phyloP scores from a whole-genome alignment of 345 rosid species.

The Populus pruinosa region DNA sequence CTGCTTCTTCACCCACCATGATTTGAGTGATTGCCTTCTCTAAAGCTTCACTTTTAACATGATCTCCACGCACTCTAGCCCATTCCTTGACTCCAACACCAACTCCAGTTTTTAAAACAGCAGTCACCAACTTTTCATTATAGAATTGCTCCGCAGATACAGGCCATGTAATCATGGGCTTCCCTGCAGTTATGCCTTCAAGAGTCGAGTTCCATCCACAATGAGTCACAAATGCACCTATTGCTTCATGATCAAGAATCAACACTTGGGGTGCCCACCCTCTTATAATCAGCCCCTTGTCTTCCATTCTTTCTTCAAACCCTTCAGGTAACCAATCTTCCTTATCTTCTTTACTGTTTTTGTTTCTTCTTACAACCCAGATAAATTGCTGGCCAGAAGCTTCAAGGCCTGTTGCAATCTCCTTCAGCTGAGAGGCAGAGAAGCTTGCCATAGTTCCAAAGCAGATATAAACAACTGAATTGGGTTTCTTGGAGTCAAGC shows the following conservation, averaged over 20 bases:
- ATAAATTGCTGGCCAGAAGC: conserved; percentile 12
- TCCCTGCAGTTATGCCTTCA: conserved; percentile 31
- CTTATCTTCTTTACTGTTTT: background rate
- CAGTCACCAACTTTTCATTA: conserved; percentile 35
- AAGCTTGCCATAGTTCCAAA: conserved; percentile 14
- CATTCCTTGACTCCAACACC: conserved; percentile 21
- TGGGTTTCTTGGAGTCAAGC: conserved; percentile 16
- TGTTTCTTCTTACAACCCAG: conserved; percentile 12
- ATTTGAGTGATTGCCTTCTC: conserved; percentile 30
- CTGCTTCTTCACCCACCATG: conserved; percentile 15
- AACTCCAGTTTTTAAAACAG: conserved; percentile 26
- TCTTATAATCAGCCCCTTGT: conserved; percentile 20
- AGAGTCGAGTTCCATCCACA: conserved; percentile 43
- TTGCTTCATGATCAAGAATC: conserved; percentile 38
- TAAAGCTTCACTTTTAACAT: conserved; percentile 16
- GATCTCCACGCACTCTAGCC: conserved; percentile 10
- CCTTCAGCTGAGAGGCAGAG: conserved; percentile 10
- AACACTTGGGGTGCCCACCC: conserved; percentile 40
- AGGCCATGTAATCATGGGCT: conserved; percentile 47
- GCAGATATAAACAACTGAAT: conserved; percentile 21
- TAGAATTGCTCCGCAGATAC: conserved; percentile 32
- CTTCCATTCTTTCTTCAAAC: conserved; percentile 18
- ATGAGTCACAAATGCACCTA: conserved; percentile 40
- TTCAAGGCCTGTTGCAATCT: conserved; percentile 20
- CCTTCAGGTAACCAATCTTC: conserved; percentile 31